Evolutionary conservation across 352 stramenopile genomes (phyloP), one percentile per base, ranked within the genome.

Genomic region (Globisporangium cystogenes): DNA sequence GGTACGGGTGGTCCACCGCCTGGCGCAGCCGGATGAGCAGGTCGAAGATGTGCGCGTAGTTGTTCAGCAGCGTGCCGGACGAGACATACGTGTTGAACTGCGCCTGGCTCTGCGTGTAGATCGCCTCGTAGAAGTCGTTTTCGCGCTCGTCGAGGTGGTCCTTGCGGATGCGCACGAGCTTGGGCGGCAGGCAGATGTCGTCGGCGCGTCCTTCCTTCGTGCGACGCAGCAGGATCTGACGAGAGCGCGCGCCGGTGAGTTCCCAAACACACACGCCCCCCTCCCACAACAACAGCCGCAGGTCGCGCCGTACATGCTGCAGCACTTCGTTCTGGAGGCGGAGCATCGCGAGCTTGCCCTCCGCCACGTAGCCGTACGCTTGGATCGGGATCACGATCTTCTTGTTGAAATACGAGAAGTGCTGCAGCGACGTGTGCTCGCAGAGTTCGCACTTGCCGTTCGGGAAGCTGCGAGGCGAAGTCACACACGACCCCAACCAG

Each of bases 31-130:
- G 90, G 39, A 98, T 98, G 2, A 99, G 74, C 18, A 99, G 82
- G 59, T 97, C 96, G 73, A 99, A 98, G 59, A 99, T 92, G 85
- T 99, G 96, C 12, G 96, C 96, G 64, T 99, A 99, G 68, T 99
- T 99, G 83, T 99, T 99, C n/a, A 99, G 71, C 21, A 99, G 66
- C 49, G 97, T 99, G 15, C 97, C 97, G 18, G 82, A 88, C 35
- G 92, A 87, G 23, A 99, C 94, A 64, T 99, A 99, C 11, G 97
- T 98, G 76, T 99, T 94, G 68, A 99, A 99, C 57, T 98, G 91
- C 14, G 93, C 91, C 70, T 98, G 88, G 35, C 88, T 98, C 60
- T 99, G 92, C 4, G 93, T 99, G 76, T 99, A 99, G 40, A 94
- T 94, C 0, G 96, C 96, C 65, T 98, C 86, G 70, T 99, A 99